phyloP scores from a whole-genome alignment of 2,329 filamentous ascomycete species.

The Chaetomium sp. region DNA sequence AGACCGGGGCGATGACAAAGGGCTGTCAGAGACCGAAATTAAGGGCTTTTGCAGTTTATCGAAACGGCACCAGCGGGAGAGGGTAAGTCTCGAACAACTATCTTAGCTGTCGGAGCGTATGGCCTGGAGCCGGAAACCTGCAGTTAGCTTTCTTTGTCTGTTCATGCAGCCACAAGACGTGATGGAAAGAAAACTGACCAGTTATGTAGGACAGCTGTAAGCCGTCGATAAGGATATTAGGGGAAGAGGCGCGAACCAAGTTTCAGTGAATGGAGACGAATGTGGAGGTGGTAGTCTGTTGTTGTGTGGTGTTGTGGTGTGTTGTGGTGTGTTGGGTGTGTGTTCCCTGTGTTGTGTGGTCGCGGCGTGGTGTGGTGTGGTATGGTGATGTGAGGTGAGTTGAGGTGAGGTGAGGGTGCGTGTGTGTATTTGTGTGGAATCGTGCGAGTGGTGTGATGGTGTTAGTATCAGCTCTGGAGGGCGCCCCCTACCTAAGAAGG shows the following conservation, averaged over 20 bases:
- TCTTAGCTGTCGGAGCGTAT: slow-evolving; percentile 19
- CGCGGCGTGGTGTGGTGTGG: too few relatives aligned
- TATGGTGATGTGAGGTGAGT: too few relatives aligned
- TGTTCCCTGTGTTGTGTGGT: too few relatives aligned
- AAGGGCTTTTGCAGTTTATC: background rate
- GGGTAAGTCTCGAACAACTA: slow-evolving; percentile 21
- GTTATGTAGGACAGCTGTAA: slow-evolving; percentile 6
- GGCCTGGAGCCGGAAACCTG: slow-evolving; percentile 20
- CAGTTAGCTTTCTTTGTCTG: slow-evolving; percentile 29
- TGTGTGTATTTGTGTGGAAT: background rate
- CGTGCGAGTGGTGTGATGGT: background rate
- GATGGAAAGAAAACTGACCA: slow-evolving; percentile 6
- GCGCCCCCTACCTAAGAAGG: slow-evolving; percentile 22
- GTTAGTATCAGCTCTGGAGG: slow-evolving; percentile 14
- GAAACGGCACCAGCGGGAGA: slow-evolving; percentile 15
- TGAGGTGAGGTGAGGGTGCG: too few relatives aligned
- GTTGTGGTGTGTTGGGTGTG: too few relatives aligned
- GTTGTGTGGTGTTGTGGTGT: too few relatives aligned
- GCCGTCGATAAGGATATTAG: too few relatives aligned
- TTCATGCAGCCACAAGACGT: slow-evolving; percentile 29
- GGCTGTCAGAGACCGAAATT: background rate
- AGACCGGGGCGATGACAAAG: background rate
- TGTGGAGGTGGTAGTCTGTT: too few relatives aligned
- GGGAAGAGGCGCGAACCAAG: too few relatives aligned
- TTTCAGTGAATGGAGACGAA: too few relatives aligned